phyloP scores from a whole-genome alignment of 768 basidiomycete species.

The Leccinum subgranulosum region DNA sequence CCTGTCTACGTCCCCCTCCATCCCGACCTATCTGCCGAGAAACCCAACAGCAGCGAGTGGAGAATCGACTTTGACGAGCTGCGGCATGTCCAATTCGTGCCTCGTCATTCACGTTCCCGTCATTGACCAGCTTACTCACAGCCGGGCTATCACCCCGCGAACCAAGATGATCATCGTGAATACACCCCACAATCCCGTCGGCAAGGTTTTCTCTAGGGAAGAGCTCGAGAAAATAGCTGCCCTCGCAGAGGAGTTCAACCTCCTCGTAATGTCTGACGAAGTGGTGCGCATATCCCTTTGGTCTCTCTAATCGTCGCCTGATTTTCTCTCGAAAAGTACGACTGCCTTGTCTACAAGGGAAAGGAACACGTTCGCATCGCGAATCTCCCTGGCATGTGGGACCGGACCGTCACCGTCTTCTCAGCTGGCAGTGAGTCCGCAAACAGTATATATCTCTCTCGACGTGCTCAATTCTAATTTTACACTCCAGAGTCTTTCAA shows the following conservation, averaged over 20 bases:
- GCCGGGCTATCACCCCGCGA: slow-evolving; percentile 79
- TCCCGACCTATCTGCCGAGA: slow-evolving; percentile 58
- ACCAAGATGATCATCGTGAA: slow-evolving; percentile 96
- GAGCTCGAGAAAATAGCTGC: slow-evolving; percentile 86
- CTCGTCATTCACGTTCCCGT: neutral
- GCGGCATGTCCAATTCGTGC: slow-evolving; percentile 42
- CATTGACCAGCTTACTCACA: slow-evolving; percentile 24
- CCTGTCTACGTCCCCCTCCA: slow-evolving; percentile 95
- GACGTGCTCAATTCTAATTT: neutral
- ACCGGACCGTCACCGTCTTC: slow-evolving; percentile 92
- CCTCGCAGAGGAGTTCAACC: slow-evolving; percentile 87
- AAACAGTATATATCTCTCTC: neutral
- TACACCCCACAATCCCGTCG: slow-evolving; percentile 98
- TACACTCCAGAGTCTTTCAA: slow-evolving; percentile 78
- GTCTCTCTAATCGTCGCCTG: neutral
- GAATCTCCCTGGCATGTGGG: slow-evolving; percentile 97
- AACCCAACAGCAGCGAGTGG: slow-evolving; percentile 76
- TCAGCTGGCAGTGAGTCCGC: slow-evolving; percentile 83
- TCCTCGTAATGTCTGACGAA: slow-evolving; percentile 94
- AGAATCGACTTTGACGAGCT: slow-evolving; percentile 87
- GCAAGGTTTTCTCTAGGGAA: slow-evolving; percentile 85
- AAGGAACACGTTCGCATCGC: slow-evolving; percentile 92
- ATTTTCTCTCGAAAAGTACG: slow-evolving; percentile 58
- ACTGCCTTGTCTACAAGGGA: slow-evolving; percentile 84
- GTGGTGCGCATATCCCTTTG: slow-evolving; percentile 57